A percentile compares a stretch with the other conserved stretches of the same genome.
These are phyloP conservation scores for Vitis hybrid DNA, from an alignment of 177 flowering plant species.

Conservation along the genomic window DNA sequence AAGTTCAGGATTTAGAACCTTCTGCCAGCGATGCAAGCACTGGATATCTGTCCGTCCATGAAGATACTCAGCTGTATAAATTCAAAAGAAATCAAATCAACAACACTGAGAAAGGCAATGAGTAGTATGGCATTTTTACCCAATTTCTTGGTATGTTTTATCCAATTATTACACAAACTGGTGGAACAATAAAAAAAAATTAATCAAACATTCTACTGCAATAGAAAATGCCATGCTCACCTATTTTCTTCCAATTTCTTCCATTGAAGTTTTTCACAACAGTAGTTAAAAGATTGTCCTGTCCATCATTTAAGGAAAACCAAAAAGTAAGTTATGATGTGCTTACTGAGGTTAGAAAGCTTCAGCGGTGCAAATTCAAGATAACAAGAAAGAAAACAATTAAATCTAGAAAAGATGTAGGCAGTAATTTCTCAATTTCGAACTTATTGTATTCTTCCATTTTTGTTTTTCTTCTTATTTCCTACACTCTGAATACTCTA, in stretches of 20 bases:
- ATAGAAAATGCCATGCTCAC: conserved; percentile 18
- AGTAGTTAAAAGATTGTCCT: conserved; percentile 44
- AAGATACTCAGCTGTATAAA: conserved; percentile 57
- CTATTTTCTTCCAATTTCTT: conserved; percentile 73
- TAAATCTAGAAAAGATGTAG: not conserved
- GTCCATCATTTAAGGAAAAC: not conserved
- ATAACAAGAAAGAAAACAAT: not conserved
- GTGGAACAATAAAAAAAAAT: no score
- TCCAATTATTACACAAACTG: no score
- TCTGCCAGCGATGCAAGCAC: conserved; percentile 95
- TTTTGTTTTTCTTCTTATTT: no score
- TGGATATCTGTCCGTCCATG: conserved; percentile 69
- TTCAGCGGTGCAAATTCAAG: not conserved
- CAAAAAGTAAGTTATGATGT: not conserved
- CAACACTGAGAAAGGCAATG: not conserved
- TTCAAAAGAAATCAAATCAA: not conserved
- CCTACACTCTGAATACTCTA: no score
- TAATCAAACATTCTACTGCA: no score
- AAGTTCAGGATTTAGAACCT: conserved; percentile 82
- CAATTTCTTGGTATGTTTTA: no score
- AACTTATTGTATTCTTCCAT: no score
- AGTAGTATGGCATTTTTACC: not conserved
- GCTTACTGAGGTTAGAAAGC: not conserved
- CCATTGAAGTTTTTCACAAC: conserved; percentile 46
- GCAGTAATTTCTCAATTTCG: no score